phyloP scores from a whole-genome alignment of 2,329 filamentous ascomycete species.

The Talaromyces sp. region DNA sequence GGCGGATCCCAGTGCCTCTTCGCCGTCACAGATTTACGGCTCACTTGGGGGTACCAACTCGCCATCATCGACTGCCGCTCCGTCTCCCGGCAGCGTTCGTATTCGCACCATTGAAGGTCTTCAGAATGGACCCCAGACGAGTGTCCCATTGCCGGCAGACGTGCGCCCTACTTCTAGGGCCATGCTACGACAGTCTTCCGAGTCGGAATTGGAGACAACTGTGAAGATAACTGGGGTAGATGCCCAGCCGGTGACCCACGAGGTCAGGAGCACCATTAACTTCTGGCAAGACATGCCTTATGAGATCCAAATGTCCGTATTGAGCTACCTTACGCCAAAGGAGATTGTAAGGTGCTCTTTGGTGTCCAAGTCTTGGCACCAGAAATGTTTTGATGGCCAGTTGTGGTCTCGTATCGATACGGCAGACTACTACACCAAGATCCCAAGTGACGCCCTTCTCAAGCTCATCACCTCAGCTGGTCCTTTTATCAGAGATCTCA shows the following conservation, averaged over 20 bases:
- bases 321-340: constrained; percentile 69
- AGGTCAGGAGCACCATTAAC: constrained; percentile 43
- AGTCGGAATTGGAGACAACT: constrained; percentile 28
- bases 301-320: constrained; percentile 73
- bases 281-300: constrained; percentile 78
- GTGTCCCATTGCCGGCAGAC: constrained; percentile 59
- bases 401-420: constrained; percentile 82
- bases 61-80: constrained; percentile 40
- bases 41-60: constrained; percentile 41
- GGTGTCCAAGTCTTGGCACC: constrained; percentile 72
- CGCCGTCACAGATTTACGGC: constrained; percentile 45
- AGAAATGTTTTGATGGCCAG: constrained; percentile 88
- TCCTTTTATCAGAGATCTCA: constrained; percentile 84
- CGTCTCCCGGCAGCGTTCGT: constrained; percentile 50
- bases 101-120: constrained; percentile 47
- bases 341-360: constrained; percentile 73
- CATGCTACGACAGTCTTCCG: constrained; percentile 17
- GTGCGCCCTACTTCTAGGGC: constrained; percentile 43
- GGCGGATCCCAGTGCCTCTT: constrained; percentile 48
- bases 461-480: constrained; percentile 81
- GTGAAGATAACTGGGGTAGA: constrained; percentile 27
- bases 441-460: constrained; percentile 74
- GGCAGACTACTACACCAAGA: constrained; percentile 79
- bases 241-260: constrained; percentile 13
- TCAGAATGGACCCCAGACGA: constrained; percentile 36